phyloP scores from a whole-genome alignment of 352 stramenopile species.

The Phytophthora ohioensis region DNA sequence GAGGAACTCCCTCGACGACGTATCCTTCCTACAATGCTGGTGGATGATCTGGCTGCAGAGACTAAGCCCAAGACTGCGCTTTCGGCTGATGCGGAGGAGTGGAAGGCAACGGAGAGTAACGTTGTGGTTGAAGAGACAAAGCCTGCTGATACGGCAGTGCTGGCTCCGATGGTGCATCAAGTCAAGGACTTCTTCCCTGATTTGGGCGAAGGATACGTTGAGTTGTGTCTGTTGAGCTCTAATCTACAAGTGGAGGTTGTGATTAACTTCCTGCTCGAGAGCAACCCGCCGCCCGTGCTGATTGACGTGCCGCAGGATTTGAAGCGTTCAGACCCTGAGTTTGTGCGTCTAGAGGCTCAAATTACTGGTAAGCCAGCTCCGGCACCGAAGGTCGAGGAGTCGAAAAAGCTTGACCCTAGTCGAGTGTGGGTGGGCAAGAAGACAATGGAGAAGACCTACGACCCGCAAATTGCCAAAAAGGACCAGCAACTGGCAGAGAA shows the following conservation, averaged over 20 bases:
- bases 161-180: constrained; percentile 54
- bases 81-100: constrained; percentile 26
- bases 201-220: constrained; percentile 68
- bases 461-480: constrained; percentile 60
- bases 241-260: constrained; percentile 57
- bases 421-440: constrained; percentile 79
- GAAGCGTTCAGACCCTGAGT: constrained; percentile 42
- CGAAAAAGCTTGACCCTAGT: constrained; percentile 56
- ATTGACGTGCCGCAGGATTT: constrained; percentile 43
- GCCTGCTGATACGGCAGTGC: constrained; percentile 3
- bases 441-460: constrained; percentile 61
- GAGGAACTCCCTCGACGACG: constrained; percentile 65
- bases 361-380: constrained; percentile 35
- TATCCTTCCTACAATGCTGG: constrained; percentile 26
- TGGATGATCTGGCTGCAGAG: constrained; percentile 32
- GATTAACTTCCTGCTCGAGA: constrained; percentile 70
- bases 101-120: constrained; percentile 5
- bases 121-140: constrained; percentile 20
- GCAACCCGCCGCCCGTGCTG: constrained; percentile 49
- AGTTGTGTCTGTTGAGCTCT: constrained; percentile 62
- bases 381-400: constrained; percentile 17
- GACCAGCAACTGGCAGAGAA: constrained; percentile 59
- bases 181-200: constrained; percentile 72
- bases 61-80: constrained; percentile 10
- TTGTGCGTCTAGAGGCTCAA: constrained; percentile 37